phyloP scores from a whole-genome alignment of 1,284 basidiomycete genomes.

The Neolentinus lepideus region DNA sequence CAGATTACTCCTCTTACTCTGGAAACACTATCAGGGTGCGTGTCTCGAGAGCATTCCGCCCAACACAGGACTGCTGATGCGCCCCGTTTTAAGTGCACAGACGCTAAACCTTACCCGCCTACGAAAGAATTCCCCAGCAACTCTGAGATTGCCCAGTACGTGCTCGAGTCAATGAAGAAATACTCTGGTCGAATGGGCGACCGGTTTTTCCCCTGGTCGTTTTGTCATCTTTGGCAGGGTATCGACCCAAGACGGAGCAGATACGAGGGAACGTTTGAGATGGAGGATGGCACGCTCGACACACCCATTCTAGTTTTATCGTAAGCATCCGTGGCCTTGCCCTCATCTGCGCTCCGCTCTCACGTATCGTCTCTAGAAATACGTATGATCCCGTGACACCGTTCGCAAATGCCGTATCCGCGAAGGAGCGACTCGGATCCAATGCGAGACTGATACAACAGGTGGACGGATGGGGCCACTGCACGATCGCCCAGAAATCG shows the following conservation, averaged over 20 bases:
- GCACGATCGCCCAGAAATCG: constrained; percentile 2
- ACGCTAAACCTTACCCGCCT: not conserved
- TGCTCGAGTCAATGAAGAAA: not conserved
- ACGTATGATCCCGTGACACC: constrained; percentile 5
- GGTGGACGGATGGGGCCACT: constrained; percentile 5
- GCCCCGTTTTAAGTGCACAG: not conserved
- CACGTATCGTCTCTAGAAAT: not conserved
- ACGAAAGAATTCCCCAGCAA: not conserved
- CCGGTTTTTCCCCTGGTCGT: not conserved
- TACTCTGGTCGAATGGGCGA: constrained; percentile 4
- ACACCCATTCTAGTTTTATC: constrained; percentile 4
- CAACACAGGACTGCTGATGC: not conserved
- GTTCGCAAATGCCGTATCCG: not conserved
- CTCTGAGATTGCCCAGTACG: not conserved
- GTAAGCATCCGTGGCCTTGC: not conserved
- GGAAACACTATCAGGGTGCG: constrained; percentile 2
- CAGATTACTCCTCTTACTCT: not conserved
- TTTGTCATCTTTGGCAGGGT: constrained; percentile 2
- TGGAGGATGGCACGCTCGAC: constrained; percentile 3
- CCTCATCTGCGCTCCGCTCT: not conserved
- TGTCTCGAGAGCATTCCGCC: not conserved
- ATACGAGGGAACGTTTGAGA: constrained; percentile 3
- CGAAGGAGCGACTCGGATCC: constrained; percentile 3
- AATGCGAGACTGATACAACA: constrained; percentile 5
- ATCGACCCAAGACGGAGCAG: not conserved